Conservation (phyloP, 2,329 filamentous ascomycete genomes). For the Ophiostoma novo-ulmi region DNA sequence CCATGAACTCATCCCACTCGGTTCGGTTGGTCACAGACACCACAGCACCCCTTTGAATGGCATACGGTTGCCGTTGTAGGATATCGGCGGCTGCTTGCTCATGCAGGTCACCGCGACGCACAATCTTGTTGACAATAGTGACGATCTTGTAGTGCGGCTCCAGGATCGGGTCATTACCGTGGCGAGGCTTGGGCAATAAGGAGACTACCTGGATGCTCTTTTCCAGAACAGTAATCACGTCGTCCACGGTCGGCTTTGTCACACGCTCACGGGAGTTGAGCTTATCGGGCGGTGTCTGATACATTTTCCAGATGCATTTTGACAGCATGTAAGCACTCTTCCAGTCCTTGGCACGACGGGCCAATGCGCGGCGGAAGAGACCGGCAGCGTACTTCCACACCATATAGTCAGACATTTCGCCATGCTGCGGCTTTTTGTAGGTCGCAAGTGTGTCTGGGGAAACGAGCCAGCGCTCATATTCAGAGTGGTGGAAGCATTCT, state of each 20-base stretch:
- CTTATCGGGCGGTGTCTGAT: constrained; percentile 43
- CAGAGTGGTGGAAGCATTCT: constrained; percentile 55
- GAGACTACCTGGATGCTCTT: constrained; percentile 48
- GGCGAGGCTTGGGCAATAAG: constrained; percentile 49
- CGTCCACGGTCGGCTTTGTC: constrained; percentile 38
- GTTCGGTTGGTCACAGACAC: constrained; percentile 54
- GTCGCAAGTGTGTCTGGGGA: constrained; percentile 47
- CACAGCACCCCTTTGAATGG: constrained; percentile 45
- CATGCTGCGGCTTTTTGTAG: constrained; percentile 48
- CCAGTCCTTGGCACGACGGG: constrained; percentile 51
- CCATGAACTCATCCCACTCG: constrained; percentile 54
- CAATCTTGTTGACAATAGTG: constrained; percentile 75
- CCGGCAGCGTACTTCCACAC: constrained; percentile 57
- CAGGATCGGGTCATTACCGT: constrained; percentile 68
- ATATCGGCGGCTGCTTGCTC: constrained; percentile 47
- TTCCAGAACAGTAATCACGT: constrained; percentile 47
- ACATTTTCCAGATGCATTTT: constrained; percentile 62
- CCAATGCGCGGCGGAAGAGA: constrained; percentile 53
- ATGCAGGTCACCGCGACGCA: constrained; percentile 48
- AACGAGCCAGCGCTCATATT: constrained; percentile 55
- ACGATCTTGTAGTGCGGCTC: constrained; percentile 93
- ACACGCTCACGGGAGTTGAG: constrained; percentile 42
- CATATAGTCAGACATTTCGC: constrained; percentile 55
- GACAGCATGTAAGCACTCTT: constrained; percentile 57
- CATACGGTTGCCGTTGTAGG: constrained; percentile 54